A percentile compares a stretch with the other conserved stretches of the same genome.
phyloP scores from a whole-genome alignment of 2,329 filamentous ascomycete species.

The Sclerotiophoma versabilis region DNA sequence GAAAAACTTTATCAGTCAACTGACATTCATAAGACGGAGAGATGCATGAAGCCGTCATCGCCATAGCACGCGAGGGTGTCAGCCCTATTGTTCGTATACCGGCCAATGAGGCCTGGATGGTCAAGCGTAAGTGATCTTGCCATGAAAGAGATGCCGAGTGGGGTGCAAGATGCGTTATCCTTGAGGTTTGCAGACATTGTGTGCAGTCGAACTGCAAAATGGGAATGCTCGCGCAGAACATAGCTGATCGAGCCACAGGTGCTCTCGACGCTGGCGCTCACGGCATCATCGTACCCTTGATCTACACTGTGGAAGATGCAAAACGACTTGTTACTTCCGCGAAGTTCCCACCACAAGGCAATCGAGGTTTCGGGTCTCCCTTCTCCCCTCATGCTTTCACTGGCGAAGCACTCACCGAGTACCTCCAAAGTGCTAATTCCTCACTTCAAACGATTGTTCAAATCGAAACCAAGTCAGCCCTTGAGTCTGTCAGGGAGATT shows the following conservation, averaged over 20 bases:
- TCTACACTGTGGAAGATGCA: slow-evolving; percentile 62
- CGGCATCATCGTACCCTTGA: slow-evolving; percentile 63
- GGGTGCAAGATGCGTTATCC: too few relatives aligned
- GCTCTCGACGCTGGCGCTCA: slow-evolving; percentile 67
- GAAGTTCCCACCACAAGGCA: slow-evolving; percentile 64
- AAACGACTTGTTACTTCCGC: slow-evolving; percentile 59
- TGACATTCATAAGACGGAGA: slow-evolving; percentile 49
- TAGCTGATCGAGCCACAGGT: slow-evolving; percentile 34
- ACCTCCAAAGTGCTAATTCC: slow-evolving; percentile 63
- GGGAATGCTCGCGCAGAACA: neutral
- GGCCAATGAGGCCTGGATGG: slow-evolving; percentile 67
- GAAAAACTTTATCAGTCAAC: neutral
- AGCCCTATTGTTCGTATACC: slow-evolving; percentile 58
- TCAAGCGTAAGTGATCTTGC: slow-evolving; percentile 58
- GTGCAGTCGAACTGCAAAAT: neutral
- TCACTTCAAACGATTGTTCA: slow-evolving; percentile 59
- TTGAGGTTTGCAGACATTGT: neutral
- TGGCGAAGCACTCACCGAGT: slow-evolving; percentile 53
- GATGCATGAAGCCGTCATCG: slow-evolving; percentile 64
- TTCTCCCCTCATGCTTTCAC: slow-evolving; percentile 59
- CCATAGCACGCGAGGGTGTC: slow-evolving; percentile 54
- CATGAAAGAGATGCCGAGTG: neutral
- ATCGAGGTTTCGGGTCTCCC: slow-evolving; percentile 64
- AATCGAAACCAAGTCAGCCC: slow-evolving; percentile 54
- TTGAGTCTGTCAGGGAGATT: slow-evolving; percentile 55